Base-by-base conservation (phyloP, 2,329 filamentous ascomycete species). In the Cladosporium sp. region DNA sequence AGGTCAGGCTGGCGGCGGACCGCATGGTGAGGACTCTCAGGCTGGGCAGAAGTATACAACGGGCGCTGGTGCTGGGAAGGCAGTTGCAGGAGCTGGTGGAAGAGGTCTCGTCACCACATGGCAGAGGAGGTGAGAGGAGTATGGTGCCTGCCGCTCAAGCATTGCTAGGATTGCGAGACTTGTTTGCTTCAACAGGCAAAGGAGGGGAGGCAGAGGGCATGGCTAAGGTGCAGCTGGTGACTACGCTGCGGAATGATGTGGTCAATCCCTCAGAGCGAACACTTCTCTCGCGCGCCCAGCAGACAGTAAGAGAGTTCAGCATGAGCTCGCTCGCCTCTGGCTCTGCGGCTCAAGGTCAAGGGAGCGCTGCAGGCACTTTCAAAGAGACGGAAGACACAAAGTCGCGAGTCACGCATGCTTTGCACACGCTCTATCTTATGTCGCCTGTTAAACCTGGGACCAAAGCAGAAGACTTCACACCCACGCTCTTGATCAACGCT, bases 31-130 rank as follows among this genome's bases (percentile, higher is more conserved):
- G 90, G 68, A 91, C 92, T 0, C 80, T 96, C 61, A 84, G 86
- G 61, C 78, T 97, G 2, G 89, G 88, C 1, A 80, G 92, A 43
- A 84, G 88, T 0, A 89, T 96, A 12, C 86, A 85, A 43, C 81
- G 93, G 54, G 92, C 89, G 69, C 79, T 97, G 42, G 88, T 89
- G 68, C 78, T 97, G 2, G 92, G 90, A 0, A 80, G 92, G 45
- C 91, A 96, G 75, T 82, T 99, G 11, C 91, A 97, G 71, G 83
- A 89, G n/a, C 89, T 96, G 72, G 83, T 95, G 69, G 78, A 84
- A 0, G 92, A 96, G 72, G 78, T 90, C 5, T 81, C 79, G 2
- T 76, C 79, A 2, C 51, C 42, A 59, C 42, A 56, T 49, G 61
- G 51, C 47, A 60, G 12, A 37, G 58, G 47, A 47, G 62, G 39